These are phyloP conservation scores for Zymoseptoria brevis DNA, from an alignment of 2,329 filamentous ascomycete genomes.

Conservation along the genomic window DNA sequence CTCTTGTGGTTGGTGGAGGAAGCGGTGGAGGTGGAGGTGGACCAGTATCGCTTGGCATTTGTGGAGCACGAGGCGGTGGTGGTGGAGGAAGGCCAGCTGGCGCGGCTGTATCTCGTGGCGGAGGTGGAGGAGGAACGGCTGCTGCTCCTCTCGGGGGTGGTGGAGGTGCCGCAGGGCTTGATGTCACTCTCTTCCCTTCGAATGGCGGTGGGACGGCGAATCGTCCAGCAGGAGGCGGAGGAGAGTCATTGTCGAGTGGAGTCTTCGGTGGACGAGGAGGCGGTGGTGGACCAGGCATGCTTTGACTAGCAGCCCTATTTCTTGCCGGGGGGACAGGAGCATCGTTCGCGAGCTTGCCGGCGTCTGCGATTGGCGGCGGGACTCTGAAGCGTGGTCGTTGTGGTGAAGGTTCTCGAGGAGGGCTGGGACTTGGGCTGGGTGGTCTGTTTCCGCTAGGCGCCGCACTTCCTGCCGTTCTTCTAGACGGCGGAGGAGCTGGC, in stretches of 20 bases:
- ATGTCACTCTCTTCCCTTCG: constrained; percentile 51
- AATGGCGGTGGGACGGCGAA: constrained; percentile 79
- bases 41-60: constrained; percentile 36
- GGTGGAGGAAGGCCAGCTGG: constrained; percentile 30
- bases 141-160: constrained; percentile 29
- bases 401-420: constrained; percentile 65
- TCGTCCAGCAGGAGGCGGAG: constrained; percentile 30
- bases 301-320: constrained; percentile 35
- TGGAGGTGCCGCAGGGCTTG: constrained; percentile 57
- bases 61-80: constrained; percentile 54
- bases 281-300: constrained; percentile 39
- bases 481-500: constrained; percentile 46
- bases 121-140: constrained; percentile 49
- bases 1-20: constrained; percentile 24
- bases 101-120: constrained; percentile 32
- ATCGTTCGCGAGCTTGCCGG: constrained; percentile 53
- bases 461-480: constrained; percentile 27
- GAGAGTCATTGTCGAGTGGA: constrained; percentile 52
- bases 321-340: constrained; percentile 47
- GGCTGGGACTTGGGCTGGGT: constrained; percentile 50
- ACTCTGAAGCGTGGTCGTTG: constrained; percentile 67
- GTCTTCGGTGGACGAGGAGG: constrained; percentile 43
- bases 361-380: constrained; percentile 81
- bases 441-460: constrained; percentile 37
- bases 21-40: constrained; percentile 29